phyloP scores from a whole-genome alignment of 2,329 filamentous ascomycete species.

The Trematosphaeria pertusa region DNA sequence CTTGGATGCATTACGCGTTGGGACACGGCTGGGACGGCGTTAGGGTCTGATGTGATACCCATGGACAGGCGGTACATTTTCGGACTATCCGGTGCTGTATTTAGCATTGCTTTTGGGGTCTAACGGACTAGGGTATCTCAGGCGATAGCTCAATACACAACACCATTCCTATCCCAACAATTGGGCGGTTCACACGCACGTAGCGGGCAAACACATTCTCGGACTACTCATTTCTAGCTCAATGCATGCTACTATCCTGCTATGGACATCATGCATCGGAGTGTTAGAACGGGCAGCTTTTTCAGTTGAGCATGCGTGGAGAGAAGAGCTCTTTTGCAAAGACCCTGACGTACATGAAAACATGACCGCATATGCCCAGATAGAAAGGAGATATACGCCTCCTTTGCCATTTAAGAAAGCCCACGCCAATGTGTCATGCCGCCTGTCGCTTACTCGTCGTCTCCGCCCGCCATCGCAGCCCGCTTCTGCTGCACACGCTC shows the following conservation, averaged over 20 bases:
- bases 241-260: constrained; percentile 44
- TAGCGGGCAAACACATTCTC: no score
- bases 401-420: constrained; percentile 50
- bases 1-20: no score
- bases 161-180: no score
- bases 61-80: no score
- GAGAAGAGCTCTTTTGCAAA: constrained; percentile 47
- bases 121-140: no score
- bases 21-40: no score
- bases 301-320: constrained; percentile 45
- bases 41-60: no score
- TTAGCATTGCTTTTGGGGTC: no score
- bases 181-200: no score
- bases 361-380: constrained; percentile 53
- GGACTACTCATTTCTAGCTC: constrained; percentile 42
- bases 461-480: constrained; percentile 80
- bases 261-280: constrained; percentile 48
- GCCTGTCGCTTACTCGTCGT: constrained; percentile 52
- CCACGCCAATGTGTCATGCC: constrained; percentile 51
- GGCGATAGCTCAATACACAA: no score
- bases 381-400: constrained; percentile 49
- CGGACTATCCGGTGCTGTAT: no score
- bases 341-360: constrained; percentile 53
- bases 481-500: constrained; percentile 93
- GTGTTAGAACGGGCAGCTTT: constrained; percentile 39